Base-by-base conservation (phyloP, 106 monocot genomes). In the Acanthochlamys bracteata region DNA sequence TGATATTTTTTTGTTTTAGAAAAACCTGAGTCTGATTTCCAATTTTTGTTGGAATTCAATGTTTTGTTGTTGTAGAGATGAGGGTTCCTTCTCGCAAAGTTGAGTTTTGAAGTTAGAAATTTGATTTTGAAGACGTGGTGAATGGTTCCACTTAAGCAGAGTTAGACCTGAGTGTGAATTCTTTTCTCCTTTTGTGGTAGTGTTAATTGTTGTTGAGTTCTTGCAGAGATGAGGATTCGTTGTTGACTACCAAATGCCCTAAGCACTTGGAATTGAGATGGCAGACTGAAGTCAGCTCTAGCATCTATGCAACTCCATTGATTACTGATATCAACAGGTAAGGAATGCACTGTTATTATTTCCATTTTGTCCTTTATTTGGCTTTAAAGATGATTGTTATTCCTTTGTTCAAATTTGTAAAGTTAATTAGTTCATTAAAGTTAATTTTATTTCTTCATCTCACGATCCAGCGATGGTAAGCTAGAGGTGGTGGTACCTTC, bases 241-340 rank as follows among this genome's bases (percentile, higher is more conserved):
- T 96, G 74, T 70, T 85, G 71, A 80, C 83, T 40, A 75, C 77
- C 26, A 88, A 85, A 63, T 96, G 96, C 63, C 83, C 96, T 4
- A 72, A 78, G 26, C 69, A 96, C 60, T 65, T 96, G 24, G 96
- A 96, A 52, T 65, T 96, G 71, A 78, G 96, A 71, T 96, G 96
- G 96, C 96, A 96, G 72, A 85, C 91, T 20, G 96, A 96, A 59
- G 88, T 96, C 70, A 91, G 88, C 76, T 96, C 96, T 52, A 96
- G 96, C 66, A 70, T 96, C 25, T 96, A 88, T 68, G 96, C 96
- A 17, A 70, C 84, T 66, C 96, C 96, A 21, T 73, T 96, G 62
- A 73, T 96, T 70, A 91, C 96, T 58, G 96, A 96, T 76, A 85
- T 96, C 58, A 96, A 91, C 73, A 70, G 90, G 95, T 96, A 66